Evolutionary conservation across 768 basidiomycete genomes (phyloP).

Genomic region (Tephrocybe sp.): DNA sequence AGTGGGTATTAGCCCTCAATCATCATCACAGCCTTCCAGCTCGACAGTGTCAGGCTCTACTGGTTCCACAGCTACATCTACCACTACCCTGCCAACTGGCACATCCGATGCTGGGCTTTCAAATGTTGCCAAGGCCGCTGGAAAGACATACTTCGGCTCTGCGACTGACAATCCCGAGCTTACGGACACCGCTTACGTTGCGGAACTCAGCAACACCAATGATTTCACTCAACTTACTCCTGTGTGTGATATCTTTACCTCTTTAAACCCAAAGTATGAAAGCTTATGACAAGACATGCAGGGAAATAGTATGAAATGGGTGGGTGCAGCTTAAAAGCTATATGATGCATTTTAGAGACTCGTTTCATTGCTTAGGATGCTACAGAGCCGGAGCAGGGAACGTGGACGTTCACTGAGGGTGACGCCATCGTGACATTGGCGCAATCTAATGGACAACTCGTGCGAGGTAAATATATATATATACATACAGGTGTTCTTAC

Average conservation of each 20-base stretch:
- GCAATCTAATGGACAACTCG: conserved; percentile 41
- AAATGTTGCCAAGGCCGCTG: conserved; percentile 38
- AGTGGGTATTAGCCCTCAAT: background rate
- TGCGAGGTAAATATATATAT: conserved; percentile 31
- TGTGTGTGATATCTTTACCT: conserved; percentile 18
- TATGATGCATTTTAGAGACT: background rate
- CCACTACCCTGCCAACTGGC: conserved; percentile 35
- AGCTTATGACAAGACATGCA: background rate
- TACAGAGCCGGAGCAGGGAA: conserved; percentile 45
- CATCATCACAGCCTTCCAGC: conserved; percentile 1
- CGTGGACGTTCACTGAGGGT: conserved; percentile 44
- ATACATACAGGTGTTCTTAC: background rate
- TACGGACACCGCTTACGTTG: conserved; percentile 37
- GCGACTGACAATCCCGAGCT: conserved; percentile 49
- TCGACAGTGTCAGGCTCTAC: conserved; percentile 11
- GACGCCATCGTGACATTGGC: conserved; percentile 45
- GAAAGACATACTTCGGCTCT: conserved; percentile 47
- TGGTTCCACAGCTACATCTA: conserved; percentile 31
- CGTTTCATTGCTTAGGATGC: conserved; percentile 35
- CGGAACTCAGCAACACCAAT: conserved; percentile 32
- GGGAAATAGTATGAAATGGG: conserved; percentile 58
- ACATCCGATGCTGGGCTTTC: conserved; percentile 32
- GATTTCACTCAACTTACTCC: conserved; percentile 48
- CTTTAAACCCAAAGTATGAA: background rate
- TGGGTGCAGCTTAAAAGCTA: conserved; percentile 19